phyloP scores from a whole-genome alignment of 2,329 filamentous ascomycete species.

The Cadophora sp. region DNA sequence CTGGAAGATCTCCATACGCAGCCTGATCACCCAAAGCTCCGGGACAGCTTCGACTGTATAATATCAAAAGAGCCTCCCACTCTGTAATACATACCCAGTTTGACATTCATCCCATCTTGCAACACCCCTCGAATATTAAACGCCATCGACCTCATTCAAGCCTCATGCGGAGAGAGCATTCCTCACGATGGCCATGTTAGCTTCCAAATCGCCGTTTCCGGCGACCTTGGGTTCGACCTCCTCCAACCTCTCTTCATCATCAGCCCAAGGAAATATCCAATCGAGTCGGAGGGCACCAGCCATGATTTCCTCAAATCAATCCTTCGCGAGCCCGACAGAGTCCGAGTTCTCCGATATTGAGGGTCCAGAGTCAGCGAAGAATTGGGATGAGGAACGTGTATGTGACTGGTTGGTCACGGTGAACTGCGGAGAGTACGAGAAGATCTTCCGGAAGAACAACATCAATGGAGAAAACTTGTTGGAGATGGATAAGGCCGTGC shows the following conservation, averaged over 20 bases:
- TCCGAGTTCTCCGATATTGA: slow-evolving; percentile 91
- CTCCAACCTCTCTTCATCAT: slow-evolving; percentile 53
- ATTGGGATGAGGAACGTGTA: slow-evolving; percentile 91
- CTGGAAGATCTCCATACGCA: slow-evolving; percentile 24
- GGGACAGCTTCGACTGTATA: slow-evolving; percentile 16
- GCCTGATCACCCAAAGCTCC: slow-evolving; percentile 5
- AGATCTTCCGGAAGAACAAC: slow-evolving; percentile 87
- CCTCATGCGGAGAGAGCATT: slow-evolving; percentile 38
- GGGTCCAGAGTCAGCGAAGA: slow-evolving; percentile 76
- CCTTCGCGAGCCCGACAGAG: slow-evolving; percentile 80
- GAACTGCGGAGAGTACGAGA: slow-evolving; percentile 93
- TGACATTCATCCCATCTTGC: slow-evolving; percentile 23
- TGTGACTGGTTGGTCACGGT: slow-evolving; percentile 90
- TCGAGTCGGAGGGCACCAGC: slow-evolving; percentile 59
- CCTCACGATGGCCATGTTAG: slow-evolving; percentile 74
- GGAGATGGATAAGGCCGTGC: slow-evolving; percentile 94
- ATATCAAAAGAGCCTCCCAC: slow-evolving; percentile 13
- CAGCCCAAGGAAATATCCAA: slow-evolving; percentile 56
- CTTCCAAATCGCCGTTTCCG: slow-evolving; percentile 75
- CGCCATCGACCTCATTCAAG: slow-evolving; percentile 4
- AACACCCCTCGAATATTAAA: slow-evolving; percentile 5
- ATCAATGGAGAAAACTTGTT: slow-evolving; percentile 97
- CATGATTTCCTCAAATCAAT: slow-evolving; percentile 57
- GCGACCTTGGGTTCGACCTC: slow-evolving; percentile 57
- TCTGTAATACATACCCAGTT: slow-evolving; percentile 18